phyloP scores from a whole-genome alignment of 208 protist genomes.

The Tetramitus jugosus region DNA sequence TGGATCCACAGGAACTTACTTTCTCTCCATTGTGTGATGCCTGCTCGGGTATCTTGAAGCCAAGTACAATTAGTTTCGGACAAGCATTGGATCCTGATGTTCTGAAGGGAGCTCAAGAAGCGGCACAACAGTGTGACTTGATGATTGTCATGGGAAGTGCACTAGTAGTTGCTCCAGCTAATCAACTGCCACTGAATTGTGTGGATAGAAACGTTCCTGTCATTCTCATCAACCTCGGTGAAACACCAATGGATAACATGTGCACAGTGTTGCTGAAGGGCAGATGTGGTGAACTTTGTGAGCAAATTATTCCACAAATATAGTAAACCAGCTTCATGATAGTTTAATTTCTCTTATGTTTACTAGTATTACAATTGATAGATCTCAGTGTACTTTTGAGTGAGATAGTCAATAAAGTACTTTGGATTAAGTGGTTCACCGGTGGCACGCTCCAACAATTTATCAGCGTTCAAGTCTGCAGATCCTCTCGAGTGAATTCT shows the following conservation, averaged over 20 bases:
- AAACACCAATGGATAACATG: background rate
- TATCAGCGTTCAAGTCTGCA: conserved; percentile 52
- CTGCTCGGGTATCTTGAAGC: conserved; percentile 32
- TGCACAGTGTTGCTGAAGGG: background rate
- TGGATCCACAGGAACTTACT: too few species aligned
- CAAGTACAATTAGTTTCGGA: conserved; percentile 30
- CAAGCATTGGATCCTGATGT: background rate
- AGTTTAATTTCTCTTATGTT: too few species aligned
- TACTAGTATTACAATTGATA: background rate
- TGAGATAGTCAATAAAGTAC: conserved; percentile 62
- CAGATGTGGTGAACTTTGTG: background rate
- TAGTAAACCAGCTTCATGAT: too few species aligned
- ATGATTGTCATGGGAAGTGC: conserved; percentile 26
- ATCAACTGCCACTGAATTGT: conserved; percentile 19
- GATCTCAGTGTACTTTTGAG: conserved; percentile 48
- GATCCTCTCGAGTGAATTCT: conserved; percentile 35
- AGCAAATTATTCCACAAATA: too few species aligned
- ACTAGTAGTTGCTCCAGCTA: conserved; percentile 26
- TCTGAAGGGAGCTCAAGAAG: background rate
- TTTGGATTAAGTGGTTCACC: conserved; percentile 63
- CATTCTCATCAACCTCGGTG: background rate
- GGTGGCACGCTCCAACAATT: conserved; percentile 57
- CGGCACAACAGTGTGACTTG: conserved; percentile 2
- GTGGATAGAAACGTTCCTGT: background rate
- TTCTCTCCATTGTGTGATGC: background rate